Evolutionary conservation across 2,329 filamentous ascomycete genomes (phyloP).

Genomic region (Rhexocercosporidium sp.): DNA sequence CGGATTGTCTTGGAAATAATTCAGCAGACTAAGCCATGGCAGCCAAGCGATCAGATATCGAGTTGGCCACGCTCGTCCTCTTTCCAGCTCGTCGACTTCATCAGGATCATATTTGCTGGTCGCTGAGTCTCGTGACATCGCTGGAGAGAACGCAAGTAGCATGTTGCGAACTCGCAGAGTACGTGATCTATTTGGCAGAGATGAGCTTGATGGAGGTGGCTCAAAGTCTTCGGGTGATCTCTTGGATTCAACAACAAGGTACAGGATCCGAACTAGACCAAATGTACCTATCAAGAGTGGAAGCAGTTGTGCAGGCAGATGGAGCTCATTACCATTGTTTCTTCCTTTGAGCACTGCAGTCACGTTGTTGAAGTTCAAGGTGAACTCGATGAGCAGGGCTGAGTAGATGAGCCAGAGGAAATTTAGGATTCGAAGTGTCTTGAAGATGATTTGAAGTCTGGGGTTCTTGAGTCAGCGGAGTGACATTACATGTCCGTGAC

Average conservation of each 20-base stretch:
- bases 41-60: background rate
- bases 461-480: too few species aligned
- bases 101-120: background rate
- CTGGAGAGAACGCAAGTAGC: background rate
- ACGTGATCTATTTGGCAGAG: background rate
- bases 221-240: background rate
- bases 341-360: background rate
- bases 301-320: background rate
- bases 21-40: background rate
- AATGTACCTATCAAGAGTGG: background rate
- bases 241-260: background rate
- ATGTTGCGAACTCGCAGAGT: background rate
- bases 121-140: background rate
- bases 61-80: background rate
- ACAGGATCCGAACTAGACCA: background rate
- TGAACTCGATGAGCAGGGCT: background rate
- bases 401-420: background rate
- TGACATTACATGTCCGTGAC: background rate
- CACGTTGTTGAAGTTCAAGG: background rate
- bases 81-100: background rate
- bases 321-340: background rate
- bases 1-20: background rate
- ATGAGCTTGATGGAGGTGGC: background rate
- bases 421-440: background rate
- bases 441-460: background rate